A percentile compares a stretch with the other conserved stretches of the same genome.
Evolutionary conservation across 2,329 filamentous ascomycete genomes (phyloP).

Genomic region (Hymenotorrendiella dingleyae): DNA sequence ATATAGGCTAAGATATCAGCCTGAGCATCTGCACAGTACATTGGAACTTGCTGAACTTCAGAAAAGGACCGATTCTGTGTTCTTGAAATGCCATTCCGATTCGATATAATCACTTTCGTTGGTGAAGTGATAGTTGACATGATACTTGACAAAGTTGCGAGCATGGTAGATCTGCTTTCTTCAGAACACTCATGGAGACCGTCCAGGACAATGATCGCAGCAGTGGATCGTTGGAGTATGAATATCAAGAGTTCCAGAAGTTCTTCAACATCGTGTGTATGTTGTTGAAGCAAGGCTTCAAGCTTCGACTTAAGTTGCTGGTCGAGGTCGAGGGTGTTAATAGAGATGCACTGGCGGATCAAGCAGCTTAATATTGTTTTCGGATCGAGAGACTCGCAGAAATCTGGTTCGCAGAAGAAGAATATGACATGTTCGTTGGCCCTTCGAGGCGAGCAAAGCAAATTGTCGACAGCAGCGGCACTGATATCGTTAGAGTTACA

Average conservation of each 20-base stretch:
- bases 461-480: not conserved
- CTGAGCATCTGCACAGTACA: not conserved
- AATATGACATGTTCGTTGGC: not conserved
- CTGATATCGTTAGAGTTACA: not conserved
- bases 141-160: not conserved
- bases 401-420: not conserved
- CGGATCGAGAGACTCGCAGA: not conserved
- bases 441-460: not conserved
- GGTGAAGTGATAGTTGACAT: not conserved
- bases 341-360: not conserved
- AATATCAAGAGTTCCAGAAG: slow-evolving; percentile 33
- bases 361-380: not conserved
- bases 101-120: not conserved
- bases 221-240: too few species aligned
- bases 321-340: not conserved
- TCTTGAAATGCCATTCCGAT: not conserved
- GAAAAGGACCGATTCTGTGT: not conserved
- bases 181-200: not conserved
- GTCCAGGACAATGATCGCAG: not conserved
- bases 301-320: too few species aligned
- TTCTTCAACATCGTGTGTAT: not conserved
- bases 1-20: not conserved
- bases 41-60: not conserved
- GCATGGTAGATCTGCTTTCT: not conserved
- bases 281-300: not conserved